Evolutionary conservation across 2,329 filamentous ascomycete genomes (phyloP), one percentile per base, ranked within the genome.

Genomic region (Cadophora sp.): DNA sequence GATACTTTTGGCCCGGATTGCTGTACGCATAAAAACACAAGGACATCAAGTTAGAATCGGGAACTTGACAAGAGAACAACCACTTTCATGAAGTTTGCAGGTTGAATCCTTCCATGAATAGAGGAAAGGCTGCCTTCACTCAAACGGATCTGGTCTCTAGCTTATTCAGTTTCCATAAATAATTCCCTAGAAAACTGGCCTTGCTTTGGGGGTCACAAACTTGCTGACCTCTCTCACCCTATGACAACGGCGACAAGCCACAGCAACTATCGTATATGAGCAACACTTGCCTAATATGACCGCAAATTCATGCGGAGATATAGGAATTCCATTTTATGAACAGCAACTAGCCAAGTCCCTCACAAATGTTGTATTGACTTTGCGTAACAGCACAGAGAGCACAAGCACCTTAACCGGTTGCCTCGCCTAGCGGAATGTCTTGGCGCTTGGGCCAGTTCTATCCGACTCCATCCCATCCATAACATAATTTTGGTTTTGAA

Each of bases 401-500:
- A 37, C n/a, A n/a, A n/a, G n/a, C n/a, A n/a, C n/a, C n/a, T n/a
- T n/a, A n/a, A 34, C 31, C 31, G 12, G 2, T 4, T 19, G 1
- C 50, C 27, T 55, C 60, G 60, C 60, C 40, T 50, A 51, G 60
- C 60, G 7, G 19, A 22, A 31, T 51, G 37, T 31, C 60, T 64
- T 56, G 62, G 56, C 56, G 34, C 50, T 62, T 62, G 43, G 59
- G 50, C 56, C 34, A 48, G 3, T 58, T 56, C 34, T 26, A 16
- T 64, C 55, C 22, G 48, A 51, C 29, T 62, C 59, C 59, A 69
- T 68, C 62, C 66, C 14, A 43, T 43, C 40, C 40, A 43, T 43
- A 43, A 19, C 40, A 69, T 68, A 70, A 73, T 70, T 70, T 71
- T 70, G 31, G 50, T 34, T 50, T 53, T 62, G 62, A n/a, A 63